These are phyloP conservation scores for Vicia villosa DNA, from an alignment of 306 rosid species.

Conservation along the genomic window DNA sequence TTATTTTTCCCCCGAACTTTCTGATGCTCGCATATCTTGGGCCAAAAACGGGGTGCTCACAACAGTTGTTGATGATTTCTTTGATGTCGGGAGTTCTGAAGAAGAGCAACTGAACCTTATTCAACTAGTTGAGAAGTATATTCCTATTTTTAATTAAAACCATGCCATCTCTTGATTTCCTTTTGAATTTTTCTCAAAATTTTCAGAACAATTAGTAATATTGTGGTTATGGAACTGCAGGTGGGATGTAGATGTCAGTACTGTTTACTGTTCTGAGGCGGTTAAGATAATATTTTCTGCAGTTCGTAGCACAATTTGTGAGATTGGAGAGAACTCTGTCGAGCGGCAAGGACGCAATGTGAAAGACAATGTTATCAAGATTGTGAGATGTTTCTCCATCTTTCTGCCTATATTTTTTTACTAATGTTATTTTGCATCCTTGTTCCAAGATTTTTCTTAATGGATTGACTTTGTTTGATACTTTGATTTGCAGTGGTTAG, in stretches of 20 bases:
- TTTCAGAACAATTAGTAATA: slow-evolving; percentile 14
- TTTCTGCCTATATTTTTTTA: slow-evolving; percentile 25
- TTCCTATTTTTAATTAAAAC: slow-evolving; percentile 23
- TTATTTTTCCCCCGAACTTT: slow-evolving; percentile 58
- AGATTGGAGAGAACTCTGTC: slow-evolving; percentile 61
- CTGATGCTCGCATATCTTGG: slow-evolving; percentile 84
- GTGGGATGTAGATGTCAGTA: slow-evolving; percentile 70
- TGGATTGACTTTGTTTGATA: slow-evolving; percentile 23
- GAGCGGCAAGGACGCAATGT: slow-evolving; percentile 61
- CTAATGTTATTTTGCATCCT: background rate
- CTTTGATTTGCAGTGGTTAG: slow-evolving; percentile 73
- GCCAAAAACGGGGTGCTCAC: slow-evolving; percentile 76
- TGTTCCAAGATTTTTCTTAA: background rate
- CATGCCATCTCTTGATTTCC: slow-evolving; percentile 19
- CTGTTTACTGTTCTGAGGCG: slow-evolving; percentile 61
- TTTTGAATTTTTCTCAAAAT: background rate
- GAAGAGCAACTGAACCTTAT: slow-evolving; percentile 73
- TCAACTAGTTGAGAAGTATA: slow-evolving; percentile 70
- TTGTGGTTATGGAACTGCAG: slow-evolving; percentile 47
- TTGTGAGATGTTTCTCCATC: slow-evolving; percentile 54
- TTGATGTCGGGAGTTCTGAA: slow-evolving; percentile 69
- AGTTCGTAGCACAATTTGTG: slow-evolving; percentile 57
- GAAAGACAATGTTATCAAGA: slow-evolving; percentile 52
- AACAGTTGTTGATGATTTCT: slow-evolving; percentile 90
- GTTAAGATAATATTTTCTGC: slow-evolving; percentile 79